Percentiles rank a stretch among this genome's conserved stretches.
These are phyloP conservation scores for Leptodontidium sp. DNA, from an alignment of 2,329 filamentous ascomycete genomes.

Conservation along the genomic window DNA sequence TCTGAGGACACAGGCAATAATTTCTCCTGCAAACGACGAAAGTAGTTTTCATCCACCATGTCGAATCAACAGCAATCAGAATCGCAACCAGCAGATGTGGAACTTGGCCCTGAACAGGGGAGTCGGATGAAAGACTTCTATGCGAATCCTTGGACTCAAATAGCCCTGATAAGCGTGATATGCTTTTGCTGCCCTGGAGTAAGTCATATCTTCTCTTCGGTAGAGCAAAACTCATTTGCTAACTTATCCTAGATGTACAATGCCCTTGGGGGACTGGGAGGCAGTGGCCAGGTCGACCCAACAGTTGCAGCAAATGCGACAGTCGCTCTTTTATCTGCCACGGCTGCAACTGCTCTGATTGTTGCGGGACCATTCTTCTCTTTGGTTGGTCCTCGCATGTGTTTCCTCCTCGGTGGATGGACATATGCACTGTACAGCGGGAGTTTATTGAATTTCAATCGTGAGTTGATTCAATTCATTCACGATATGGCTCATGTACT, in stretches of 20 bases:
- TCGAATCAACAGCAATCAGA: background rate
- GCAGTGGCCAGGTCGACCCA: constrained; percentile 2
- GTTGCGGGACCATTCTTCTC: constrained; percentile 8
- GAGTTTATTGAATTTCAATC: background rate
- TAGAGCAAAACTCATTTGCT: background rate
- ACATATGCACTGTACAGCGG: background rate
- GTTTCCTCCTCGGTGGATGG: constrained; percentile 7
- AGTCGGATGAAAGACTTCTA: constrained; percentile 9
- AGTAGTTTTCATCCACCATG: background rate
- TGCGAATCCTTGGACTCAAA: constrained; percentile 17
- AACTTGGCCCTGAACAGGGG: background rate
- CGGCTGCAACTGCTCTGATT: constrained; percentile 5
- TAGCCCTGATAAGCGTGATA: constrained; percentile 8
- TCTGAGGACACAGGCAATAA: too few species aligned
- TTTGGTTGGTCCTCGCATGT: background rate
- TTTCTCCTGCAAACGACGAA: too few species aligned
- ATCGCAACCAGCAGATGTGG: background rate
- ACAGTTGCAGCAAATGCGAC: constrained; percentile 1
- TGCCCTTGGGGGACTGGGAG: constrained; percentile 3
- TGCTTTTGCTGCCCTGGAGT: constrained; percentile 9
- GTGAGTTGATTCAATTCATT: background rate
- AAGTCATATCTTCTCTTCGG: background rate
- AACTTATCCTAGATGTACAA: background rate
- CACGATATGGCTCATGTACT: background rate
- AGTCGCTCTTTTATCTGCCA: constrained; percentile 1